Percentiles rank a stretch among this genome's conserved stretches.
phyloP scores from a whole-genome alignment of 495 filamentous ascomycete species.

The Xylaria bambusicola region DNA sequence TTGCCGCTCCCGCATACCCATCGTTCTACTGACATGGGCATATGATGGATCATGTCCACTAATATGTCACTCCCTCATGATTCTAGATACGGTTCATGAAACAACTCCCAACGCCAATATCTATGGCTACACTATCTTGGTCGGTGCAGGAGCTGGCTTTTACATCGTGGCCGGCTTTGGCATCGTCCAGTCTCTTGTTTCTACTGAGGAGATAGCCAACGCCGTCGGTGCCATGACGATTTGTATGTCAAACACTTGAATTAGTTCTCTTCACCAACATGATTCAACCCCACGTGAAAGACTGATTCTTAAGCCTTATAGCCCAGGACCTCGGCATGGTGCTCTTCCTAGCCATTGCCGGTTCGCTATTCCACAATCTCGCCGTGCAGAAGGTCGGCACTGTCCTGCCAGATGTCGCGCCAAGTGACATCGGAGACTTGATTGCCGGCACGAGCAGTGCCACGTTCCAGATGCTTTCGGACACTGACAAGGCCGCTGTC shows the following conservation, averaged over 20 bases:
- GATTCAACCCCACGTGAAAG: neutral
- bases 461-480: neutral
- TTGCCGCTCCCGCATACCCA: neutral
- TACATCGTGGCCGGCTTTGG: neutral
- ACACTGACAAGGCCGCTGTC: neutral
- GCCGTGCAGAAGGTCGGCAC: neutral
- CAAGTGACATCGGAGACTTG: neutral
- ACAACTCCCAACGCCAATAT: neutral
- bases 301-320: neutral
- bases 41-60: neutral
- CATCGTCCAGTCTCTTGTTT: neutral
- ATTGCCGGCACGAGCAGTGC: neutral
- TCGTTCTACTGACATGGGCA: neutral
- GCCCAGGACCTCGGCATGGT: neutral
- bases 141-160: neutral
- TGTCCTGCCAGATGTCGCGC: neutral
- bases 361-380: neutral
- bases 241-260: neutral
- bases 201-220: neutral
- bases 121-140: neutral
- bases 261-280: neutral
- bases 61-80: neutral
- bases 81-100: neutral
- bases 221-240: neutral
- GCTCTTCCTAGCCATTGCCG: neutral